phyloP scores from a whole-genome alignment of 192 early-diverging fungal genomes.

The Coemansia sp. region DNA sequence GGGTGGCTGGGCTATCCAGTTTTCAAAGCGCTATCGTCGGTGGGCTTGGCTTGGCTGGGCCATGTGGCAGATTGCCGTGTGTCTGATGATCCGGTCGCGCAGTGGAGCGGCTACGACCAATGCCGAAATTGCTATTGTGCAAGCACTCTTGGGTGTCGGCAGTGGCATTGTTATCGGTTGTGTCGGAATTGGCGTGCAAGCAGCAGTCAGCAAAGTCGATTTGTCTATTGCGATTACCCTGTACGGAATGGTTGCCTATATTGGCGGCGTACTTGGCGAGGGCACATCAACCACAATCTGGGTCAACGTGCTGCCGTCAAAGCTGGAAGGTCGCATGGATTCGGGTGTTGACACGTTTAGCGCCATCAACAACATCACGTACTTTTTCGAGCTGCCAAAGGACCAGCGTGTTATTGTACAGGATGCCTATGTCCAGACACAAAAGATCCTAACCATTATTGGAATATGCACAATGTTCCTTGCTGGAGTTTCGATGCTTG shows the following conservation, averaged over 20 bases:
- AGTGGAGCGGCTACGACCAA: slow-evolving; percentile 24
- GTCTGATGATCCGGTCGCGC: slow-evolving; percentile 50
- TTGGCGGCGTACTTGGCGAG: slow-evolving; percentile 48
- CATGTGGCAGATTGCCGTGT: slow-evolving; percentile 35
- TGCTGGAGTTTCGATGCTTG: slow-evolving; percentile 44
- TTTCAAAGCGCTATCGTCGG: slow-evolving; percentile 33
- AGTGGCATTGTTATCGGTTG: slow-evolving; percentile 46
- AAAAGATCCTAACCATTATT: slow-evolving; percentile 44
- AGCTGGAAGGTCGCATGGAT: slow-evolving; percentile 24
- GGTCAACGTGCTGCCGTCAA: slow-evolving; percentile 44
- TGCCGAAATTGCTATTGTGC: slow-evolving; percentile 48
- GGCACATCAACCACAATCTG: slow-evolving; percentile 46
- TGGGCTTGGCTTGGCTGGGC: slow-evolving; percentile 51
- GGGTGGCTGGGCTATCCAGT: slow-evolving; percentile 54
- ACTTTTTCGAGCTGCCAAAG: slow-evolving; percentile 43
- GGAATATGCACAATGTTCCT: slow-evolving; percentile 44
- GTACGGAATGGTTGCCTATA: slow-evolving; percentile 47
- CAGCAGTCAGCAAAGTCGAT: slow-evolving; percentile 28
- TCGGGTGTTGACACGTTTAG: slow-evolving; percentile 20
- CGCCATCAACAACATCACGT: slow-evolving; percentile 51
- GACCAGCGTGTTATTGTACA: slow-evolving; percentile 49
- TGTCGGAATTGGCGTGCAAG: slow-evolving; percentile 48
- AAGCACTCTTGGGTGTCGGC: slow-evolving; percentile 35
- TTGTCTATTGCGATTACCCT: slow-evolving; percentile 49
- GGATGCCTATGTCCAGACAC: slow-evolving; percentile 40